Evolutionary conservation across 164 flowering plant genomes (phyloP).

Genomic region (Chloranthus sessilifolius): DNA sequence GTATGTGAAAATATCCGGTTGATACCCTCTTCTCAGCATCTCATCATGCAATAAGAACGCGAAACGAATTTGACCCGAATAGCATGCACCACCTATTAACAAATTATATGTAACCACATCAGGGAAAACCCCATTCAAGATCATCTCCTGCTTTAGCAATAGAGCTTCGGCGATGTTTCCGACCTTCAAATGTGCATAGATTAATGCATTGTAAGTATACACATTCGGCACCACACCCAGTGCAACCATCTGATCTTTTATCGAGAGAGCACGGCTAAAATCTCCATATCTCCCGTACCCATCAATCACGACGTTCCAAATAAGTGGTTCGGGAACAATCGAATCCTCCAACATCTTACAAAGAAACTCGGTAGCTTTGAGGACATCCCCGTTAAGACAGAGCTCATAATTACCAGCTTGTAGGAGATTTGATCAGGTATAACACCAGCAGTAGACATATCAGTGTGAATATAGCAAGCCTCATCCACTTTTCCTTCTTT

Average conservation of each 20-base stretch:
- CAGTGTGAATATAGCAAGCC: conserved; percentile 38
- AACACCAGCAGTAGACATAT: conserved; percentile 50
- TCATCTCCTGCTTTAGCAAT: conserved; percentile 48
- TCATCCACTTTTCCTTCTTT: conserved; percentile 48
- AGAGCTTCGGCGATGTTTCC: conserved; percentile 41
- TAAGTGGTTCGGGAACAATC: conserved; percentile 39
- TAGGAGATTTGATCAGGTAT: conserved; percentile 63
- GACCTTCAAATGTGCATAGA: conserved; percentile 39
- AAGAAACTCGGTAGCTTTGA: conserved; percentile 41
- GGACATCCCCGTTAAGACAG: conserved; percentile 42
- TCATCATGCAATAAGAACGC: conserved; percentile 54
- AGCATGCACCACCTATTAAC: conserved; percentile 56
- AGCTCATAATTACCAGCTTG: conserved; percentile 51
- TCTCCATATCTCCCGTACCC: conserved; percentile 55
- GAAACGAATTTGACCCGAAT: conserved; percentile 25
- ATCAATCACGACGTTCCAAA: conserved; percentile 71
- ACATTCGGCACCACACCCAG: conserved; percentile 52
- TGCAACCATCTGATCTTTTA: conserved; percentile 47
- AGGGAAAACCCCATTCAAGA: conserved; percentile 35
- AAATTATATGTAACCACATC: conserved; percentile 71
- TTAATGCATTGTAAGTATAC: conserved; percentile 66
- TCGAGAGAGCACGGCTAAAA: conserved; percentile 28
- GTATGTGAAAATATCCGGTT: conserved; percentile 61
- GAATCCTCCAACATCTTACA: conserved; percentile 42
- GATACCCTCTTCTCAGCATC: conserved; percentile 44